Evolutionary conservation across 176 grass and related monocot genomes (phyloP).

Genomic region (Microstegium vimineum): DNA sequence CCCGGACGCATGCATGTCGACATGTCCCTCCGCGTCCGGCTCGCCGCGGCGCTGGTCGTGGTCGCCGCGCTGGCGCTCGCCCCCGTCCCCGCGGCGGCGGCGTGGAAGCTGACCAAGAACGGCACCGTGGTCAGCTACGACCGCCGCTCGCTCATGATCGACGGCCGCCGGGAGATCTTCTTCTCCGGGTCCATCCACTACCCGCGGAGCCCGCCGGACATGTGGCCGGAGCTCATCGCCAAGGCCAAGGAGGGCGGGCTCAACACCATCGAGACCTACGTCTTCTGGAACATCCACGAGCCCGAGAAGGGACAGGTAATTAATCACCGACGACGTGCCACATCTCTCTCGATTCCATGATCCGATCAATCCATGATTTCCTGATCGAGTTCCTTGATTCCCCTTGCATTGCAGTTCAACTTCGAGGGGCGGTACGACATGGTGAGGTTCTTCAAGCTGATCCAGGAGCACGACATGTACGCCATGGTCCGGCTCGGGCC

Average conservation of each 20-base stretch:
- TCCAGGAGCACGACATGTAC: constrained; percentile 61
- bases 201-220: constrained; percentile 59
- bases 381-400: no score
- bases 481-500: constrained; percentile 71
- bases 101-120: background rate
- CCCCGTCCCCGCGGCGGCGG: background rate
- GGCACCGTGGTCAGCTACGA: constrained; percentile 51
- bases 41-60: background rate
- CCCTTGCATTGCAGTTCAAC: no score
- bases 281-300: constrained; percentile 93
- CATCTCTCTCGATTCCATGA: no score
- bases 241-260: constrained; percentile 74
- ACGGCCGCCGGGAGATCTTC: constrained; percentile 67
- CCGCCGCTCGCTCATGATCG: constrained; percentile 66
- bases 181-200: constrained; percentile 91
- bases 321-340: no score
- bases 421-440: constrained; percentile 73
- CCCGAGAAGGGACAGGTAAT: constrained; percentile 45
- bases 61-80: background rate
- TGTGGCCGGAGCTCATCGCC: constrained; percentile 62
- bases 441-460: constrained; percentile 66
- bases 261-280: constrained; percentile 71
- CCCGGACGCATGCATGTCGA: background rate
- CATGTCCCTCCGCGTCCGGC: constrained; percentile 14
- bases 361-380: no score